Percentiles rank a stretch among this genome's conserved stretches.
Evolutionary conservation across 2,329 filamentous ascomycete species (phyloP).

Genomic region (Knoxdaviesia proteae): DNA sequence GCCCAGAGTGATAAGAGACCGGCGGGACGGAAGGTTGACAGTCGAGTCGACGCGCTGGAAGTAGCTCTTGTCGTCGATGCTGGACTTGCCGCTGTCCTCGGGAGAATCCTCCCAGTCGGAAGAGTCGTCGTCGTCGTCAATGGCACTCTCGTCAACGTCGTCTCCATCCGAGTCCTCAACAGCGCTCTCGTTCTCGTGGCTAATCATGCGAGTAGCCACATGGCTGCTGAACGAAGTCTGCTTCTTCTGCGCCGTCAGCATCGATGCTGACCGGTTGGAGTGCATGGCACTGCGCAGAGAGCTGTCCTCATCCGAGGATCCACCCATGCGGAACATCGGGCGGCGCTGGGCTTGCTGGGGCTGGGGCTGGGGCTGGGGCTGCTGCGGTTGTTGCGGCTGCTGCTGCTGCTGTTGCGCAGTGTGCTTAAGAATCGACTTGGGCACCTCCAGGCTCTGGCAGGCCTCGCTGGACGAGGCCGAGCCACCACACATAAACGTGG

Average conservation of each 20-base stretch:
- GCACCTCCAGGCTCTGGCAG: conserved; percentile 23
- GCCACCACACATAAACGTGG: conserved; percentile 52
- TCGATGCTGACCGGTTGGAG: not conserved
- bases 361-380: not conserved
- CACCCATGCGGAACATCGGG: conserved; percentile 30
- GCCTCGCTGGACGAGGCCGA: conserved; percentile 56
- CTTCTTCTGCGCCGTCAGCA: conserved; percentile 39
- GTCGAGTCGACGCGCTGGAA: conserved; percentile 87
- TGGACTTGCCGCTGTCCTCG: conserved; percentile 66
- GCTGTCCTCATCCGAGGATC: conserved; percentile 56
- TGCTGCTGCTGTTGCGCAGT: not conserved
- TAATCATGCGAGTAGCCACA: conserved; percentile 46
- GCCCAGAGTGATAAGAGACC: conserved; percentile 76
- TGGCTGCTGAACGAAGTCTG: conserved; percentile 65
- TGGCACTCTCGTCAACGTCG: conserved; percentile 65
- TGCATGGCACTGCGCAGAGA: conserved; percentile 37
- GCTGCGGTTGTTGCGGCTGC: too few species aligned
- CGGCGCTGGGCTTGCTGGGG: conserved; percentile 14
- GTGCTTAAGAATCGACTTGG: not conserved
- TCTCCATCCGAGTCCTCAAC: conserved; percentile 34
- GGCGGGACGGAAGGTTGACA: conserved; percentile 63
- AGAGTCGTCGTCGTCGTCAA: conserved; percentile 48
- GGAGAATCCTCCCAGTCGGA: conserved; percentile 46
- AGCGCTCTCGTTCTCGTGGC: conserved; percentile 28
- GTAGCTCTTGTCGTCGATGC: conserved; percentile 55